These are phyloP conservation scores for Trichophyton equinum DNA, from an alignment of 2,329 filamentous ascomycete species.

Conservation along the genomic window DNA sequence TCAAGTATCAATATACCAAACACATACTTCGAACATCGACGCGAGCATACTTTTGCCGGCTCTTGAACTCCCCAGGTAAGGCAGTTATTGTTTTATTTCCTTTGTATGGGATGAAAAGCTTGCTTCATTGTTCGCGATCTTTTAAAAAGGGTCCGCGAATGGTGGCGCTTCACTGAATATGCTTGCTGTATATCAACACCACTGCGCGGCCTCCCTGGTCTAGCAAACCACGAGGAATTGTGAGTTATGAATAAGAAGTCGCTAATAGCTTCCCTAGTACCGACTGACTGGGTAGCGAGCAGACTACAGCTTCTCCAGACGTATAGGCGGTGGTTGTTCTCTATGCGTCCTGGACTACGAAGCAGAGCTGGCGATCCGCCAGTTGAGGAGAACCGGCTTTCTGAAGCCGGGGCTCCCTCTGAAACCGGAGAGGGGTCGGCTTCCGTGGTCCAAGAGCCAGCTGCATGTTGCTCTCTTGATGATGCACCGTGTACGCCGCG, in stretches of 20 bases:
- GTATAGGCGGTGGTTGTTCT: not conserved
- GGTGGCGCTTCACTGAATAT: too few relatives aligned
- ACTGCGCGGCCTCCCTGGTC: not conserved
- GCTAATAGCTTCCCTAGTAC: not conserved
- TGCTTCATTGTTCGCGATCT: not conserved
- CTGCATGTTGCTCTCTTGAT: not conserved
- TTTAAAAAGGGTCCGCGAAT: not conserved
- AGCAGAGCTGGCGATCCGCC: not conserved
- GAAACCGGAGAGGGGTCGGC: not conserved
- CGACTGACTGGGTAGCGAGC: not conserved
- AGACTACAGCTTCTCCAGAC: not conserved
- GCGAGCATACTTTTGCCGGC: not conserved
- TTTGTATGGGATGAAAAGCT: not conserved
- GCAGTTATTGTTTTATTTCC: not conserved
- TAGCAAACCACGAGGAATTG: not conserved
- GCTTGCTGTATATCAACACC: too few relatives aligned
- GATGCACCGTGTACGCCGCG: slow-evolving; percentile 1
- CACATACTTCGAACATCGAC: not conserved
- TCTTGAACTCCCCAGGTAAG: not conserved
- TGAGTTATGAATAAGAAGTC: not conserved
- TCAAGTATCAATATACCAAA: not conserved
- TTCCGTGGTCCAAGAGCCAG: not conserved
- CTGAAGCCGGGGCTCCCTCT: not conserved
- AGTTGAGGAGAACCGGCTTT: not conserved
- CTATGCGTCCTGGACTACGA: not conserved